Percentiles rank a stretch among this genome's conserved stretches.
These are phyloP conservation scores for Artomyces pyxidatus DNA, from an alignment of 768 basidiomycete genomes.

Conservation along the genomic window DNA sequence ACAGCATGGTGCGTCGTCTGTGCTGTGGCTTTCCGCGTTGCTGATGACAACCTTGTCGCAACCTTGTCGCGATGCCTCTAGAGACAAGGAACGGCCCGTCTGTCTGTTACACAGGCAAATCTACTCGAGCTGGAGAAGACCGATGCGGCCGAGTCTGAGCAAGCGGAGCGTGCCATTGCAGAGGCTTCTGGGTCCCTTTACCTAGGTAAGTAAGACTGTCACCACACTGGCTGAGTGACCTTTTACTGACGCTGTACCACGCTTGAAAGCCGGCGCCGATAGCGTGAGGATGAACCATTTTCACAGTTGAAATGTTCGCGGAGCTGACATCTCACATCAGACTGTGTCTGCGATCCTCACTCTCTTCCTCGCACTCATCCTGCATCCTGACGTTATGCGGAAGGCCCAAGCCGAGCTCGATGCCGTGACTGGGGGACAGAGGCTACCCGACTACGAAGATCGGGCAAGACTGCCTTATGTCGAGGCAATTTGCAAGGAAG, in stretches of 20 bases:
- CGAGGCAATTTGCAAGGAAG: slow-evolving; percentile 48
- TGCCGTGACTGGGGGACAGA: slow-evolving; percentile 36
- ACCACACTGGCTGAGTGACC: no score
- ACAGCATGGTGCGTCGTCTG: slow-evolving; percentile 39
- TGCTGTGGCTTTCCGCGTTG: no score
- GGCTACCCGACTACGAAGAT: slow-evolving; percentile 55
- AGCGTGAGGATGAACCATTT: slow-evolving; percentile 35
- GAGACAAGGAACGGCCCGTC: no score
- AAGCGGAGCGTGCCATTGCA: no score
- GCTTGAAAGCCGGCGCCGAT: slow-evolving; percentile 49
- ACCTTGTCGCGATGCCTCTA: no score
- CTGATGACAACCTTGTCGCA: no score
- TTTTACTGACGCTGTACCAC: slow-evolving; percentile 28
- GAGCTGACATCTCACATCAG: slow-evolving; percentile 22
- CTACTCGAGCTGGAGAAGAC: no score
- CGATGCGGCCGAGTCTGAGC: no score
- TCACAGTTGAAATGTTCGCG: background rate
- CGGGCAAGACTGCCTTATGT: slow-evolving; percentile 48
- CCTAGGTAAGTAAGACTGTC: no score
- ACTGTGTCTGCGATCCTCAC: slow-evolving; percentile 48
- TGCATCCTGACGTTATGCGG: slow-evolving; percentile 44
- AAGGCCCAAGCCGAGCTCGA: slow-evolving; percentile 61
- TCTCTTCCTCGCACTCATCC: slow-evolving; percentile 62
- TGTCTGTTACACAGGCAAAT: no score
- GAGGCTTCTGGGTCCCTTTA: no score